phyloP scores from a whole-genome alignment of 257 asterid species.

The Nicotiana knightiana region DNA sequence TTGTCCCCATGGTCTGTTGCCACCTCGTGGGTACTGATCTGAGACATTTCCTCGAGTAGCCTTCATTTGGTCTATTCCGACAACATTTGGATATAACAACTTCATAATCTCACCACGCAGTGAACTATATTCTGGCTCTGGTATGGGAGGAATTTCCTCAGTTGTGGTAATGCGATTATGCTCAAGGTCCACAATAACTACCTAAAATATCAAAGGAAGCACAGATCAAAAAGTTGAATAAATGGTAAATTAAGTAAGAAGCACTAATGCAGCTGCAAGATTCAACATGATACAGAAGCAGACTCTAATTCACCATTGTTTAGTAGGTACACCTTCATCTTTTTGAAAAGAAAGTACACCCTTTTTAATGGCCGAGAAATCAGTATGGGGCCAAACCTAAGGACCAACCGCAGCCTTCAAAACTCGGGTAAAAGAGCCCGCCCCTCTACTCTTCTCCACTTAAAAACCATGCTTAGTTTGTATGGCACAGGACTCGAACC shows the following conservation, averaged over 20 bases:
- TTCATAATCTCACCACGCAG: conserved; percentile 71
- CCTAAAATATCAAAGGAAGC: conserved; percentile 44
- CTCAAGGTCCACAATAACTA: conserved; percentile 92
- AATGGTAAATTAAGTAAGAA: not conserved
- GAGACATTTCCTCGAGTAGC: conserved; percentile 35
- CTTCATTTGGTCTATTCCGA: conserved; percentile 82
- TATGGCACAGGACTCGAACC: not conserved
- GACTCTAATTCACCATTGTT: not conserved
- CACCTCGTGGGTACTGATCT: conserved; percentile 36
- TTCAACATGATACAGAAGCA: conserved; percentile 3
- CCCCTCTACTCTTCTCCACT: not conserved
- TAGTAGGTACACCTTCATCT: no score
- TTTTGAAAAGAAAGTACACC: not conserved
- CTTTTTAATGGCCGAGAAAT: not conserved
- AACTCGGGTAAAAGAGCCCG: not conserved
- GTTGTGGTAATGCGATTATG: conserved; percentile 81
- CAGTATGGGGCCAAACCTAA: not conserved
- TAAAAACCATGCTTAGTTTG: not conserved
- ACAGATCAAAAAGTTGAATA: not conserved
- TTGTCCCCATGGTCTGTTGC: conserved; percentile 77
- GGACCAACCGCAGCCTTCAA: not conserved
- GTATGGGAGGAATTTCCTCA: conserved; percentile 89
- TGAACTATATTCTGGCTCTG: conserved; percentile 84
- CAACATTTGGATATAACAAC: conserved; percentile 75
- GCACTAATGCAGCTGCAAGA: not conserved